A percentile compares a stretch with the other conserved stretches of the same genome.
phyloP scores from a whole-genome alignment of 1,139 yeast genomes.

The Hyphopichia khmerensis region DNA sequence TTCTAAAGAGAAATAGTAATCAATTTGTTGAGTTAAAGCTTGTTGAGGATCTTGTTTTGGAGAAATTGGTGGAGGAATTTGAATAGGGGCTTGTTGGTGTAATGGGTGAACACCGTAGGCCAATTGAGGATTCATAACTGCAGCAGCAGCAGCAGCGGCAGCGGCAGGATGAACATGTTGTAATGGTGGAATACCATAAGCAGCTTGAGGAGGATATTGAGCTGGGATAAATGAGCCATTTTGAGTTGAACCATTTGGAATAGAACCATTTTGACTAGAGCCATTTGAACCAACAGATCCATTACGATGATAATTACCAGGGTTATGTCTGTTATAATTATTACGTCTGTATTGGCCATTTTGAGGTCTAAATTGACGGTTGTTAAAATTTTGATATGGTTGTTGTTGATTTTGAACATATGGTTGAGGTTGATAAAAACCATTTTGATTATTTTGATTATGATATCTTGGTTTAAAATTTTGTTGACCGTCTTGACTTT shows the following conservation, averaged over 20 bases:
- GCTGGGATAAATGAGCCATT: slow-evolving; percentile 1
- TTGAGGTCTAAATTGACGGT: slow-evolving; percentile 25
- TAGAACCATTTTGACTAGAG: neutral
- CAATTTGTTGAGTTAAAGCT: slow-evolving; percentile 66
- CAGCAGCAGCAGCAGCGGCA: slow-evolving; percentile 1
- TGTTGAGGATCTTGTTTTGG: slow-evolving; percentile 48
- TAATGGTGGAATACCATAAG: slow-evolving; percentile 2
- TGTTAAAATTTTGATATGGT: slow-evolving; percentile 21
- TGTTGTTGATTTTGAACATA: slow-evolving; percentile 19
- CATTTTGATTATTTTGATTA: slow-evolving; percentile 19
- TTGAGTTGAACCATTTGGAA: neutral
- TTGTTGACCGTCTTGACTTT: slow-evolving; percentile 16
- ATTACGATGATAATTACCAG: slow-evolving; percentile 17
- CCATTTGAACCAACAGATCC: slow-evolving; percentile 12
- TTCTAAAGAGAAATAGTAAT: slow-evolving; percentile 86
- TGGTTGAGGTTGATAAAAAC: slow-evolving; percentile 27
- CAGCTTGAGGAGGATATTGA: slow-evolving; percentile 4
- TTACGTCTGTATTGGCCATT: slow-evolving; percentile 15
- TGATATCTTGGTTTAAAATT: slow-evolving; percentile 18
- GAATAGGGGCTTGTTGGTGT: slow-evolving; percentile 20
- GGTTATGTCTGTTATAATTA: slow-evolving; percentile 8
- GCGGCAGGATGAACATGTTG: slow-evolving; percentile 4
- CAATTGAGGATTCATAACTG: neutral
- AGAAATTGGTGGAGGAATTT: slow-evolving; percentile 49
- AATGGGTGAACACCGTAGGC: neutral